phyloP scores from a whole-genome alignment of 2,329 filamentous ascomycete genomes.

The Fusarium begoniae region DNA sequence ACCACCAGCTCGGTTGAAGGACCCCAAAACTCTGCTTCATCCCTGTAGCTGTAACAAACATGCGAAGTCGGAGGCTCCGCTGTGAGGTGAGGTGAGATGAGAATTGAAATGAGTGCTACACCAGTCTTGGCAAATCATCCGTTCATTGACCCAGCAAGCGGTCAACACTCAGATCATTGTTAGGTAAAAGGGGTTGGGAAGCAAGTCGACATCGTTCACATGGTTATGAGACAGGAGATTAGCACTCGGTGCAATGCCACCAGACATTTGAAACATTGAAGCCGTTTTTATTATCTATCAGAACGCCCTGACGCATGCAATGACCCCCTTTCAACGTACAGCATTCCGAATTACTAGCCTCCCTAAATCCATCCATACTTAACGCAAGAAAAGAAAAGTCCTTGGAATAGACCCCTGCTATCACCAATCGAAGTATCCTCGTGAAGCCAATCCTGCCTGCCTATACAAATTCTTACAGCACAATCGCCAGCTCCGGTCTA shows the following conservation, averaged over 20 bases:
- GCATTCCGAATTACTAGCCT: conserved; percentile 42
- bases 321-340: conserved; percentile 33
- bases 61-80: conserved; percentile 13
- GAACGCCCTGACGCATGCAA: conserved; percentile 43
- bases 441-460: conserved; percentile 11
- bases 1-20: conserved; percentile 31
- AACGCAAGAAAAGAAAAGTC: conserved; percentile 15
- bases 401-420: conserved; percentile 21
- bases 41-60: conserved; percentile 21
- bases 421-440: conserved; percentile 3
- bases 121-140: conserved; percentile 25
- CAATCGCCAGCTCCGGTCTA: conserved; percentile 82
- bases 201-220: conserved; percentile 4
- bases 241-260: conserved; percentile 1
- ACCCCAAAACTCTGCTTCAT: conserved; percentile 11
- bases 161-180: not conserved
- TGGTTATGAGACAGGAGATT: not conserved
- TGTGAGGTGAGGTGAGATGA: conserved; percentile 20
- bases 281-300: conserved; percentile 41
- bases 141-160: not conserved
- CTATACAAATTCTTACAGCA: conserved; percentile 66
- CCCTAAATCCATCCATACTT: conserved; percentile 17
- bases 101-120: conserved; percentile 22
- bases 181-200: conserved; percentile 16
- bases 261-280: conserved; percentile 28